These are phyloP conservation scores for Tricholoma furcatifolium DNA, from an alignment of 768 basidiomycete species.

Conservation along the genomic window DNA sequence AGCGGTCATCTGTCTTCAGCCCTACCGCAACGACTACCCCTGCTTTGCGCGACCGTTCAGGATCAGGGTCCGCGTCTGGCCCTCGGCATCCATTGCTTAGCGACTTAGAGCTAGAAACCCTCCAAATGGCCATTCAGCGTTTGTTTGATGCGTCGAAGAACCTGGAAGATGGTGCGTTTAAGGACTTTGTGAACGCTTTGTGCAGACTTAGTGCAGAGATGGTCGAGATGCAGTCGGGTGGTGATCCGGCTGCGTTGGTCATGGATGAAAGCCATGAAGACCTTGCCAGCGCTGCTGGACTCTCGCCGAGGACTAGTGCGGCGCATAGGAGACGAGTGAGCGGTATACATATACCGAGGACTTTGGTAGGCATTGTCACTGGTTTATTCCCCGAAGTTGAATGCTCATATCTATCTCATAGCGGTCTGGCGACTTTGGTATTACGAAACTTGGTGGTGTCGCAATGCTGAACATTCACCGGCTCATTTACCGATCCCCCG, in stretches of 20 bases:
- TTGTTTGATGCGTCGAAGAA: slow-evolving; percentile 86
- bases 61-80: slow-evolving; percentile 28
- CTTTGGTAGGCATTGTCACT: slow-evolving; percentile 51
- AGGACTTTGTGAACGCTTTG: slow-evolving; percentile 70
- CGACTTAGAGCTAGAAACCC: slow-evolving; percentile 74
- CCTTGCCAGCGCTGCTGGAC: slow-evolving; percentile 27
- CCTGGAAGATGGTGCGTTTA: slow-evolving; percentile 81
- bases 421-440: slow-evolving; percentile 94
- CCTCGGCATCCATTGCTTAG: slow-evolving; percentile 60
- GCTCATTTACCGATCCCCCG: slow-evolving; percentile 78
- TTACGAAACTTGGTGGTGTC: slow-evolving; percentile 80
- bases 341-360: slow-evolving; percentile 82
- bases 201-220: slow-evolving; percentile 90
- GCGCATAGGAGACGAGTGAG: slow-evolving; percentile 74
- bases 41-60: slow-evolving; percentile 31
- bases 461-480: slow-evolving; percentile 84
- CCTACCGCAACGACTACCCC: slow-evolving; percentile 30
- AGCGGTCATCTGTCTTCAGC: slow-evolving; percentile 27
- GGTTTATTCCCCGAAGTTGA: not conserved
- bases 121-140: slow-evolving; percentile 72
- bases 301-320: slow-evolving; percentile 40
- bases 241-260: slow-evolving; percentile 24
- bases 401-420: slow-evolving; percentile 26
- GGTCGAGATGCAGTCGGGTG: slow-evolving; percentile 81
- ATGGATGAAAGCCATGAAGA: slow-evolving; percentile 43